Conservation (phyloP, 176 grass and related monocot species). For the Pontederia crassipes region DNA sequence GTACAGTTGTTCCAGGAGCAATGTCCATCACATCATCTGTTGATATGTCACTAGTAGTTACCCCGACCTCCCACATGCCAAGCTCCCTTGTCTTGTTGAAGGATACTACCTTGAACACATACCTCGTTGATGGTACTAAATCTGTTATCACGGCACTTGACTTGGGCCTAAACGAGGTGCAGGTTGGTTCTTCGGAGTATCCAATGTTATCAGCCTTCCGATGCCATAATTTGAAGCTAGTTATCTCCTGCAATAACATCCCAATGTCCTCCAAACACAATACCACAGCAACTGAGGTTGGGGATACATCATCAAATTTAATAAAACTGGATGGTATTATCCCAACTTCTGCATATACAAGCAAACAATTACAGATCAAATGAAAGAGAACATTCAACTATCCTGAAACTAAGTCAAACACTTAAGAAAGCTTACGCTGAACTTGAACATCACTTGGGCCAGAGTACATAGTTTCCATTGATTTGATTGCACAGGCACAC, state of each 20-base stretch:
- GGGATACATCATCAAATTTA: conserved; percentile 50
- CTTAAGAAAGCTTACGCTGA: conserved; percentile 34
- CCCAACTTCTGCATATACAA: conserved; percentile 40
- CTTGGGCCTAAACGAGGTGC: too few species aligned
- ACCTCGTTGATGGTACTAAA: too few species aligned
- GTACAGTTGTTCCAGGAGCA: conserved; percentile 18
- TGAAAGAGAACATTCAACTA: not conserved
- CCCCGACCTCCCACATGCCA: not conserved
- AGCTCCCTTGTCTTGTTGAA: too few species aligned
- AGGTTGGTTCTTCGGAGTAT: too few species aligned
- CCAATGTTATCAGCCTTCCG: too few species aligned
- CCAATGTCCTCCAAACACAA: conserved; percentile 30
- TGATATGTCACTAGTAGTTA: conserved; percentile 25
- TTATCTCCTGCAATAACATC: too few species aligned
- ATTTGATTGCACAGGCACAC: conserved; percentile 56
- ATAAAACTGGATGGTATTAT: conserved; percentile 41
- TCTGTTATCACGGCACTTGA: too few species aligned
- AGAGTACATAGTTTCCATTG: conserved; percentile 42
- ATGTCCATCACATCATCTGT: conserved; percentile 34
- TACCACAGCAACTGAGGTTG: conserved; percentile 39
- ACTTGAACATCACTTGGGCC: conserved; percentile 27
- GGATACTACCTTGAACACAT: too few species aligned
- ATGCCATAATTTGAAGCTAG: too few species aligned
- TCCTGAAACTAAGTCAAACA: too few species aligned
- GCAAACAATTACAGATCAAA: conserved; percentile 13